A percentile compares a stretch with the other conserved stretches of the same genome.
These are phyloP conservation scores for Pestalotiopsis sp. DNA, from an alignment of 2,329 filamentous ascomycete species.

Conservation along the genomic window DNA sequence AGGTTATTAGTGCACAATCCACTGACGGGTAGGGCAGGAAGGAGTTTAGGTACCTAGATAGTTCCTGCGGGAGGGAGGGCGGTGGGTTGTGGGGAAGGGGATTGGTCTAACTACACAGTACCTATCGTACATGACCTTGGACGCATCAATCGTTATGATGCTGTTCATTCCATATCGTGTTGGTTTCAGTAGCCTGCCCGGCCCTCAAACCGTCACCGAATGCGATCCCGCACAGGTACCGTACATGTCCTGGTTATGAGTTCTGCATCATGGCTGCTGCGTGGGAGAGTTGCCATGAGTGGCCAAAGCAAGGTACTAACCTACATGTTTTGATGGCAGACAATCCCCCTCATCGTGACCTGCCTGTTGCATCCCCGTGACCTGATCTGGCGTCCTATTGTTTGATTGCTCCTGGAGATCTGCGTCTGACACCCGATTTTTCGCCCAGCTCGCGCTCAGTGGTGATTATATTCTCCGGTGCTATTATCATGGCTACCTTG, in stretches of 20 bases:
- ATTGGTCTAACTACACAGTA: not conserved
- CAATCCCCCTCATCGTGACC: not conserved
- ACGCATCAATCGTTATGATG: not conserved
- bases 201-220: not conserved
- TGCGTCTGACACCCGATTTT: not conserved
- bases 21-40: not conserved
- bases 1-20: not conserved
- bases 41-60: not conserved
- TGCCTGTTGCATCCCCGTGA: not conserved
- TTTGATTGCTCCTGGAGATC: not conserved
- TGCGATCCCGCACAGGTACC: not conserved
- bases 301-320: too few species aligned
- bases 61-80: not conserved
- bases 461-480: too few species aligned
- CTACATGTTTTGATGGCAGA: not conserved
- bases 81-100: not conserved
- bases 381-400: not conserved
- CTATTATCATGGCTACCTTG: too few species aligned
- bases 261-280: not conserved
- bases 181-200: not conserved
- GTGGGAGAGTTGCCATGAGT: not conserved
- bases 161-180: not conserved
- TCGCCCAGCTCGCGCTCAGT: not conserved
- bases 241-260: not conserved
- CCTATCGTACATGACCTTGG: not conserved